A percentile compares a stretch with the other conserved stretches of the same genome.
These are phyloP conservation scores for Linum usitatissimum DNA, from an alignment of 345 rosid species.

Conservation along the genomic window DNA sequence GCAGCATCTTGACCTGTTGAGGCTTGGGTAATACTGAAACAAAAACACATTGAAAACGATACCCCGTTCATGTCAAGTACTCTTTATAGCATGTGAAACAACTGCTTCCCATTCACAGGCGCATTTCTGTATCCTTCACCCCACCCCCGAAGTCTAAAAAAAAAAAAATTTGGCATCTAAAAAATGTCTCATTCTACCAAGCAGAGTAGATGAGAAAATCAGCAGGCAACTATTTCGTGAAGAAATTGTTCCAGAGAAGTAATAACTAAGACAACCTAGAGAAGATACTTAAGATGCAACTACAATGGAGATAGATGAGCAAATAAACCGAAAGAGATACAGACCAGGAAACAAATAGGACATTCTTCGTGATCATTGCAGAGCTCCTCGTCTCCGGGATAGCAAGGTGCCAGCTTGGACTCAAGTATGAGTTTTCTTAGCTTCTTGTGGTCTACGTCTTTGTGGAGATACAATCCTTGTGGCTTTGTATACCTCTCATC, in stretches of 20 bases:
- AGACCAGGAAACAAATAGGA: constrained; percentile 93
- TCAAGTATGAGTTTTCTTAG: constrained; percentile 86
- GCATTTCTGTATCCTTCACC: neutral
- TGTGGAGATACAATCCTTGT: constrained; percentile 77
- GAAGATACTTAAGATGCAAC: neutral
- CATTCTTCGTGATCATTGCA: constrained; percentile 80
- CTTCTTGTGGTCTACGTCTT: constrained; percentile 94
- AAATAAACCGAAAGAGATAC: constrained; percentile 16
- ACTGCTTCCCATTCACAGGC: neutral
- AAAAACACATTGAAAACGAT: constrained; percentile 4
- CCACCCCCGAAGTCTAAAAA: neutral
- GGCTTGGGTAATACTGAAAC: constrained; percentile 80
- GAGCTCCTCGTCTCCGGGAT: constrained; percentile 83
- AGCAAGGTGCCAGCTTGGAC: constrained; percentile 96
- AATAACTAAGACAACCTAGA: neutral
- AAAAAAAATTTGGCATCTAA: neutral
- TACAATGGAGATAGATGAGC: neutral
- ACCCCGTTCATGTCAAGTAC: neutral
- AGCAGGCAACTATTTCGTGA: neutral
- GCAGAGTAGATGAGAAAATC: constrained; percentile 1
- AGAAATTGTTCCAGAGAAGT: too few species aligned
- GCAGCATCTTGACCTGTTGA: constrained; percentile 94
- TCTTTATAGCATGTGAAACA: neutral
- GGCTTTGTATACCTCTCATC: constrained; percentile 87
- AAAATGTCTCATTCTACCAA: neutral